Conservation (phyloP, 345 rosid genomes). For the Punica granatum region DNA sequence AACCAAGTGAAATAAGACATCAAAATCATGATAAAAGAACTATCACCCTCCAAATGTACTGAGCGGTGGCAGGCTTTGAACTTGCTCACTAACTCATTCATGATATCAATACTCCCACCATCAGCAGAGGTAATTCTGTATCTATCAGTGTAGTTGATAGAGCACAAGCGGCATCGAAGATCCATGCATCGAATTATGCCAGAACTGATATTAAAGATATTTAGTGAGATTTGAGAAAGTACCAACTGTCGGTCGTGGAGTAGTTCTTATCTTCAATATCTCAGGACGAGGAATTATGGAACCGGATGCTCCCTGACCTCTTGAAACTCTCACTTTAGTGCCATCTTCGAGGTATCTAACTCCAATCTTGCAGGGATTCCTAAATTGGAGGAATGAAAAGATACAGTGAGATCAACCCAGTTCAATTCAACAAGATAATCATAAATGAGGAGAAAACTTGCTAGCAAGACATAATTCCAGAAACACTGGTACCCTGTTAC, state of each 20-base stretch:
- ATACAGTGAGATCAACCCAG: not conserved
- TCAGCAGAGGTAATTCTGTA: not conserved
- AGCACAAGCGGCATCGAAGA: not conserved
- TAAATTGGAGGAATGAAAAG: slow-evolving; percentile 19
- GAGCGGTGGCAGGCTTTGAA: not conserved
- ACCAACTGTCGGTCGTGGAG: slow-evolving; percentile 88
- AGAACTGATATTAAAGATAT: not conserved
- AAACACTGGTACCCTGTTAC: slow-evolving; percentile 57
- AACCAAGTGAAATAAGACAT: not conserved
- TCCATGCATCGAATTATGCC: not conserved
- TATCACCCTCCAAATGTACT: not conserved
- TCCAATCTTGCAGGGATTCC: slow-evolving; percentile 90
- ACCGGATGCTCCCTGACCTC: slow-evolving; percentile 82
- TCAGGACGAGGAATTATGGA: slow-evolving; percentile 94
- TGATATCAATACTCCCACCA: not conserved
- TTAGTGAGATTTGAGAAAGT: slow-evolving; percentile 13
- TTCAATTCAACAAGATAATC: not conserved
- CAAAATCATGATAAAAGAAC: not conserved
- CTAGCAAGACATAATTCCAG: not conserved
- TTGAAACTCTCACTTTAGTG: slow-evolving; percentile 88
- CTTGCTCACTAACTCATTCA: not conserved
- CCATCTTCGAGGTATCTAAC: slow-evolving; percentile 83
- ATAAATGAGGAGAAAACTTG: not conserved
- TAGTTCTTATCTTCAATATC: slow-evolving; percentile 74
- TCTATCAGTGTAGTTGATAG: not conserved